Base-by-base conservation (phyloP, 2,329 filamentous ascomycete species). In the Pseudocercospora macadamiae region DNA sequence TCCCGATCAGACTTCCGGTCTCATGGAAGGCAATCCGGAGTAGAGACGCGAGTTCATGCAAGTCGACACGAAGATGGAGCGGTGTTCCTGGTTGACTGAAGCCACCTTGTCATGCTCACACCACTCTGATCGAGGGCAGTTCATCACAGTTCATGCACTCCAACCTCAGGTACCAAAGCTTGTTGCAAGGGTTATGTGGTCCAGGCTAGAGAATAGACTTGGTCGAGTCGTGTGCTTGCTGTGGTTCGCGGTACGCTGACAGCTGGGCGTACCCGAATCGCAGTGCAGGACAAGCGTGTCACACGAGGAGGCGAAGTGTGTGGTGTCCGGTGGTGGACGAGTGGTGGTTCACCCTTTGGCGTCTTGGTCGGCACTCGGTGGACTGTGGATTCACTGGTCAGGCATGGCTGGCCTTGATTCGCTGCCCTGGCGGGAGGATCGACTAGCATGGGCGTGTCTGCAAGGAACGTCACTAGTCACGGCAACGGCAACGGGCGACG, bases 401-500 rank as follows among this genome's bases (percentile, higher is more conserved):
- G 47, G 26, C 18, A 21, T 16, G 25, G 16, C n/a, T n/a, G n/a
- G 25, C 4, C 14, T 7, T 32, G 3, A 49, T 49, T 49, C 25
- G 47, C 45, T 49, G 26, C 47, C 26, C 47, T 49, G 47, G 47
- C 26, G 16, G n/a, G 26, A 34, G 32, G 49, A 26, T 30, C 49
- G 28, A 28, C 36, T 53, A 53, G 49, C 16, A n/a, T 37, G 19
- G 36, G 32, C 30, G 51, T 44, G 36, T 12, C 36, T 42, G 51
- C 51, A 42, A 54, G 51, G 51, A 45, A 54, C 51, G n/a, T 7
- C n/a, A 37, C 28, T 14, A 14, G 18, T 19, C 49, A n/a, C 34
- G 28, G 12, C 28, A 12, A 7, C 28, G 28, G 6, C 28, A 12
- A 7, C 28, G n/a, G 32, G 32, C 14, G 23, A 45, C 42, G 45